These are phyloP conservation scores for Craspedostauros australis DNA, from an alignment of 108 stramenopile genomes.

Conservation along the genomic window DNA sequence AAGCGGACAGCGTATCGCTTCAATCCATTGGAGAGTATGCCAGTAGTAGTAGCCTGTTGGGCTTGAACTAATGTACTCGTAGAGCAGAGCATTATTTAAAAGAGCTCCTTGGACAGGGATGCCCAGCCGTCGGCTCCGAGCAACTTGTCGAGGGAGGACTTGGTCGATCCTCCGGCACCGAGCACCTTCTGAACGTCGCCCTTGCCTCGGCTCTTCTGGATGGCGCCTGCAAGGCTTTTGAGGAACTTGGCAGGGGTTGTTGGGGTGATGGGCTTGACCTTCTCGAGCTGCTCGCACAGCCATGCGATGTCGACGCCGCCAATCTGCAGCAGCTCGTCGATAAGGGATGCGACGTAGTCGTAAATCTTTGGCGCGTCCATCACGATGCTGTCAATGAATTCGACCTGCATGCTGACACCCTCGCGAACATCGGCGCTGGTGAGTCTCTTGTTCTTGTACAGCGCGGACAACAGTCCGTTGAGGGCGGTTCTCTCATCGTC, in stretches of 20 bases:
- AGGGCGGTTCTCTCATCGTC: conserved; percentile 51
- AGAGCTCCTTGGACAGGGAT: conserved; percentile 5
- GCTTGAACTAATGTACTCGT: too few relatives aligned
- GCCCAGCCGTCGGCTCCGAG: conserved; percentile 23
- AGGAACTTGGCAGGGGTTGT: conserved; percentile 21
- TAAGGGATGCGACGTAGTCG: conserved; percentile 56
- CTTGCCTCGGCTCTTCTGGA: conserved; percentile 10
- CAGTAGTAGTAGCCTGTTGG: not conserved
- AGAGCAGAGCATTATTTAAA: too few relatives aligned
- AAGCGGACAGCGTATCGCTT: not conserved
- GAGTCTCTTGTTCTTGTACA: conserved; percentile 46
- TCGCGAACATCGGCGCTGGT: conserved; percentile 37
- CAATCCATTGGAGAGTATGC: not conserved
- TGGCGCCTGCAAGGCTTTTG: not conserved
- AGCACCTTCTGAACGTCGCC: conserved; percentile 22
- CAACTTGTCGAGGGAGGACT: conserved; percentile 12
- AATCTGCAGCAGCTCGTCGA: conserved; percentile 37
- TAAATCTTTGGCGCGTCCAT: conserved; percentile 54
- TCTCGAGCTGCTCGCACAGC: conserved; percentile 46
- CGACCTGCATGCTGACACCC: conserved; percentile 47
- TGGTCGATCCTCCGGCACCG: conserved; percentile 1
- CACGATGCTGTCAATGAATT: conserved; percentile 65
- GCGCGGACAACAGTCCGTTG: conserved; percentile 41
- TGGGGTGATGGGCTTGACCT: conserved; percentile 11
- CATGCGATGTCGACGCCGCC: conserved; percentile 47